Percentiles rank a stretch among this genome's conserved stretches.
phyloP scores from a whole-genome alignment of 805 yeast species.

The Sungouiella thailandica region DNA sequence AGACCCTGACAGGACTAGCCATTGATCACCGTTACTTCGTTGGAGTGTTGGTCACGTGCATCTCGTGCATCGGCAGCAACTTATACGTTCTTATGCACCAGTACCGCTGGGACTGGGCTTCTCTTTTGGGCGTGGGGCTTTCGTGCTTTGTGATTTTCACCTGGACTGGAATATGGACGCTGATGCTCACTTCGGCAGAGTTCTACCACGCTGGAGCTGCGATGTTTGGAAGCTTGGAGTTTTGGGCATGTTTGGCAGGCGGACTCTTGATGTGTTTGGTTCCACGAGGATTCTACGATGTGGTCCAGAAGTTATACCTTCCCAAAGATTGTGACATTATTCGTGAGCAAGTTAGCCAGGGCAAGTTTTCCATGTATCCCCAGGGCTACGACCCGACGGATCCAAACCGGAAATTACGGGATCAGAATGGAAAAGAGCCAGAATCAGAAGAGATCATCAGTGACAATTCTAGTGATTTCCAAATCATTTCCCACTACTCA shows the following conservation, averaged over 20 bases:
- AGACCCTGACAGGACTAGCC: constrained; percentile 48
- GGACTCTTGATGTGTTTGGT: constrained; percentile 62
- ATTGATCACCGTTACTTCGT: constrained; percentile 71
- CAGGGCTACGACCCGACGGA: constrained; percentile 75
- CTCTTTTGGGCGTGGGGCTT: constrained; percentile 47
- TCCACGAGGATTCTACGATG: constrained; percentile 64
- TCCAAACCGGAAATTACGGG: constrained; percentile 36
- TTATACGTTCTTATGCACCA: constrained; percentile 61
- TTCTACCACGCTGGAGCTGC: constrained; percentile 57
- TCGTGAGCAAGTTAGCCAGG: constrained; percentile 62
- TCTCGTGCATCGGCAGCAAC: constrained; percentile 66
- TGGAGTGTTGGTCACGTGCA: constrained; percentile 62
- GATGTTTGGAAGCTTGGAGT: constrained; percentile 53
- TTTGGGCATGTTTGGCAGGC: constrained; percentile 64
- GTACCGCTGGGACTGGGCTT: constrained; percentile 79
- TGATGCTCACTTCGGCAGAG: constrained; percentile 46
- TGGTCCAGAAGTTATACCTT: constrained; percentile 43
- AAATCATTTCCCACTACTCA: too few species aligned
- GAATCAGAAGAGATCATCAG: too few species aligned
- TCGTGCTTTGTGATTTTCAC: constrained; percentile 59
- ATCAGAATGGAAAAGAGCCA: constrained; percentile 5
- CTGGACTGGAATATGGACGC: constrained; percentile 82
- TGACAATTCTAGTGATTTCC: too few species aligned
- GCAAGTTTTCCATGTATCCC: constrained; percentile 66
- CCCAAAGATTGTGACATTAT: constrained; percentile 73